A percentile compares a stretch with the other conserved stretches of the same genome.
These are phyloP conservation scores for Eucommia ulmoides DNA, from an alignment of 257 asterid species.

Conservation along the genomic window DNA sequence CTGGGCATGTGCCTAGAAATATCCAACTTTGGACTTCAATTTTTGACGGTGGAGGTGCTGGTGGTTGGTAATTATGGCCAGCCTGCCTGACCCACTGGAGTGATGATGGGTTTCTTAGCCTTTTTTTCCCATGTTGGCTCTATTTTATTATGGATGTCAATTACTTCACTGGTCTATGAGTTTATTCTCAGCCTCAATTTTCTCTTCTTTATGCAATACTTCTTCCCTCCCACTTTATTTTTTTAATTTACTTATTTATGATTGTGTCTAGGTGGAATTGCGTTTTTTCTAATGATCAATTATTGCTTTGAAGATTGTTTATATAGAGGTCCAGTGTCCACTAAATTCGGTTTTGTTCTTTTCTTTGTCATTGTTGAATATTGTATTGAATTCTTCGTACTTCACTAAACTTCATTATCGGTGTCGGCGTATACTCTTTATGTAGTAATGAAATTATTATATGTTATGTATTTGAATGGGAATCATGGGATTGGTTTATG, in stretches of 20 bases:
- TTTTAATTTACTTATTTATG: constrained; percentile 18
- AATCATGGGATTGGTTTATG: not conserved
- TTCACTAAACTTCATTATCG: constrained; percentile 7
- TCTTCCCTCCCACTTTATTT: constrained; percentile 7
- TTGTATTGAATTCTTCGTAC: constrained; percentile 15
- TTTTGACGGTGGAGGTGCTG: constrained; percentile 23
- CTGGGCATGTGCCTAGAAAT: not conserved
- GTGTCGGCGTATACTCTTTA: constrained; percentile 11
- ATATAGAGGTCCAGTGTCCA: constrained; percentile 38
- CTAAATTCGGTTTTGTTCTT: constrained; percentile 28
- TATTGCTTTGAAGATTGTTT: constrained; percentile 36
- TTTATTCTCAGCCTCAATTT: constrained; percentile 19
- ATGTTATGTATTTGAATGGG: not conserved
- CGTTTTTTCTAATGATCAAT: constrained; percentile 32
- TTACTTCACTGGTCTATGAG: constrained; percentile 16
- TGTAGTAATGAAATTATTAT: constrained; percentile 8
- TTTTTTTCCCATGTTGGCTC: not conserved
- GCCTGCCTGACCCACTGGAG: constrained; percentile 38
- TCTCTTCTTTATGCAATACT: not conserved
- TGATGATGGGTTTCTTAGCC: constrained; percentile 13
- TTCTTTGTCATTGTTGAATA: constrained; percentile 21
- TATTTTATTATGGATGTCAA: constrained; percentile 6
- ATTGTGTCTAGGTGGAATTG: constrained; percentile 33
- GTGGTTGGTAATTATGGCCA: constrained; percentile 39
- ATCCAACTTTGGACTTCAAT: too few relatives aligned